Conservation (phyloP, 202 grass and related monocot species). For the Carex sylvatica region DNA sequence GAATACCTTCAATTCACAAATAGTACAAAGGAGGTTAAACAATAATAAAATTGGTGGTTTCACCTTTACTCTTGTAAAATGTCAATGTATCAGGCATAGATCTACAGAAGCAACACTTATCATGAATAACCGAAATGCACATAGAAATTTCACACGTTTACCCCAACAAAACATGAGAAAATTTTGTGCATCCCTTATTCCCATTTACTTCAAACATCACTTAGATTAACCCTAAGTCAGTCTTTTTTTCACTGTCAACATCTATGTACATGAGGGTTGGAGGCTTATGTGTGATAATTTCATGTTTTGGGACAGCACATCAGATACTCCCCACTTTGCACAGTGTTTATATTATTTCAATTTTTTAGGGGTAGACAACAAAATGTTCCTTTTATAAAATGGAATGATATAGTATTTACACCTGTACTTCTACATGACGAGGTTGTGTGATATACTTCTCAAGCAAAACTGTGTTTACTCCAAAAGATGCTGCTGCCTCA, state of each 20-base stretch:
- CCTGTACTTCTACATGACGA: constrained; percentile 93
- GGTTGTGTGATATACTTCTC: constrained; percentile 97
- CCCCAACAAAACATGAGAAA: not conserved
- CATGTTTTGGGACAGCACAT: not conserved
- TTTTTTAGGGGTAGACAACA: not conserved
- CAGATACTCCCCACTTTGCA: not conserved
- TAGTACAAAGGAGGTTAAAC: not conserved
- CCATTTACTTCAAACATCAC: not conserved
- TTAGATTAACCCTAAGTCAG: not conserved
- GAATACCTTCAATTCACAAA: constrained; percentile 62
- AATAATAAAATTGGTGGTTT: not conserved
- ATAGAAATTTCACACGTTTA: not conserved
- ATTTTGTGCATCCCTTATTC: not conserved
- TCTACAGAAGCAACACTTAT: not conserved
- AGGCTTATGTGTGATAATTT: not conserved
- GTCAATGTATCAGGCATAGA: not conserved
- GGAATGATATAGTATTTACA: constrained; percentile 24
- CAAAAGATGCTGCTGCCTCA: constrained; percentile 90
- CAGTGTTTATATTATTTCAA: not conserved
- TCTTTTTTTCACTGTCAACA: not conserved
- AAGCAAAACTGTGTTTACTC: constrained; percentile 68
- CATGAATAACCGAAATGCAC: not conserved
- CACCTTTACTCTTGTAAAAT: not conserved
- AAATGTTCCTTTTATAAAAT: not conserved
- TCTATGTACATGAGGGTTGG: not conserved